Evolutionary conservation across 108 stramenopile species (phyloP).

Genomic region (Skeletonema costatum): DNA sequence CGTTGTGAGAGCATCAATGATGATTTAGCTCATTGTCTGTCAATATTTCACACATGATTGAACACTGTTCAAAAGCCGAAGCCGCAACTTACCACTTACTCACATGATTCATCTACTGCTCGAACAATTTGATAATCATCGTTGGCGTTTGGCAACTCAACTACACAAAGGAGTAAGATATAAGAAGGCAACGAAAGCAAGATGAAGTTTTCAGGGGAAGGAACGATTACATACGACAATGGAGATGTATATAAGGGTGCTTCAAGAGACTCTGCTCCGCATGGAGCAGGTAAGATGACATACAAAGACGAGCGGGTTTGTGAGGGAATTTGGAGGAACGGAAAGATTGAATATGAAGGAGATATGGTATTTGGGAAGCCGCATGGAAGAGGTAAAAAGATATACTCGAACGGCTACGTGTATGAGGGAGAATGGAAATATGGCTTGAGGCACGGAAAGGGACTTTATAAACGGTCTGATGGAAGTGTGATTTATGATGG

Average conservation of each 20-base stretch:
- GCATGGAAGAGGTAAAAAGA: constrained; percentile 11
- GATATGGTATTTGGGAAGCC: constrained; percentile 4
- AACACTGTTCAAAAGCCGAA: too few relatives aligned
- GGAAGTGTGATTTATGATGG: constrained; percentile 13
- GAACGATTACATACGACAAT: not conserved
- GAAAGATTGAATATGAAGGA: constrained; percentile 41
- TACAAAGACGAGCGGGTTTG: constrained; percentile 55
- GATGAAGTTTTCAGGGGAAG: not conserved
- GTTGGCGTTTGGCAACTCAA: too few relatives aligned
- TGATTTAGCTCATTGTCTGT: too few relatives aligned
- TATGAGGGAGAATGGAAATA: constrained; percentile 42
- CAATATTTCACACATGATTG: too few relatives aligned
- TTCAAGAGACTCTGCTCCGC: constrained; percentile 62
- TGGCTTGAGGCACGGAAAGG: not conserved
- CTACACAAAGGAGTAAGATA: too few relatives aligned
- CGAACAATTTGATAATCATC: not conserved
- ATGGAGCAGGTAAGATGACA: constrained; percentile 63
- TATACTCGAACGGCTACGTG: not conserved
- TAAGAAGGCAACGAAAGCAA: too few relatives aligned
- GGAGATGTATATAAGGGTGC: constrained; percentile 68
- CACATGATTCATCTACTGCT: too few relatives aligned
- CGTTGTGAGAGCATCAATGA: too few relatives aligned
- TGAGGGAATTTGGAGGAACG: constrained; percentile 51
- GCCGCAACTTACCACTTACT: too few relatives aligned
- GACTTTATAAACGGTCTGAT: not conserved